Percentiles rank a stretch among this genome's conserved stretches.
Conservation (phyloP, 352 stramenopile species). For the Pythium plurisporium region DNA sequence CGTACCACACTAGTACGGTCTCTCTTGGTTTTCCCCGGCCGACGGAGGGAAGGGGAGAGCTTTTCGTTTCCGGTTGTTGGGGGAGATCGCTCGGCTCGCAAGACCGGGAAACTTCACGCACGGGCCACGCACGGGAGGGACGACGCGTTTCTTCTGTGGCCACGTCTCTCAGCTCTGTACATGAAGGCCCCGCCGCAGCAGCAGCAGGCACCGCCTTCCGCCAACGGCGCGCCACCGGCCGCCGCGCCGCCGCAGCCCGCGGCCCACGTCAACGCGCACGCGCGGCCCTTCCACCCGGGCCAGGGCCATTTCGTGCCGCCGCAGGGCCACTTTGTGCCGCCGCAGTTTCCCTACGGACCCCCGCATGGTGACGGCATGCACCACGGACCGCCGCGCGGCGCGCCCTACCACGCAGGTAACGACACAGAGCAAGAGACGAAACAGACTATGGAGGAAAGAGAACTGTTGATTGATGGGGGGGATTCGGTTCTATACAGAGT, state of each 20-base stretch:
- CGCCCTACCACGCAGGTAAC: slow-evolving; percentile 14
- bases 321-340: slow-evolving; percentile 5
- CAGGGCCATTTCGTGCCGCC: slow-evolving; percentile 9
- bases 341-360: slow-evolving; percentile 17
- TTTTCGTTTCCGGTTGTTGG: slow-evolving; percentile 10
- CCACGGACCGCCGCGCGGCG: slow-evolving; percentile 10
- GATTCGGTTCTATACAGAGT: slow-evolving; percentile 5
- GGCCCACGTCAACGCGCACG: slow-evolving; percentile 20
- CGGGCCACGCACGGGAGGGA: not conserved
- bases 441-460: not conserved
- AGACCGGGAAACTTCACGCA: slow-evolving; percentile 4
- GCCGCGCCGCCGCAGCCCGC: slow-evolving; percentile 3
- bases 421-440: no score
- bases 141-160: slow-evolving; percentile 1
- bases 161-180: not conserved
- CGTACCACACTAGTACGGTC: slow-evolving; percentile 7
- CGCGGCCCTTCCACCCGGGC: slow-evolving; percentile 16
- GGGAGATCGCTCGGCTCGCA: slow-evolving; percentile 3
- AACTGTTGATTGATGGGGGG: not conserved
- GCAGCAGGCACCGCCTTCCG: not conserved
- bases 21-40: no score
- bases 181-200: slow-evolving; percentile 18
- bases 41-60: slow-evolving; percentile 13
- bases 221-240: not conserved
- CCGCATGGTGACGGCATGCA: slow-evolving; percentile 11